Percentiles rank a stretch among this genome's conserved stretches.
Conservation (phyloP, 495 filamentous ascomycete genomes). For the Neurospora sp. region DNA sequence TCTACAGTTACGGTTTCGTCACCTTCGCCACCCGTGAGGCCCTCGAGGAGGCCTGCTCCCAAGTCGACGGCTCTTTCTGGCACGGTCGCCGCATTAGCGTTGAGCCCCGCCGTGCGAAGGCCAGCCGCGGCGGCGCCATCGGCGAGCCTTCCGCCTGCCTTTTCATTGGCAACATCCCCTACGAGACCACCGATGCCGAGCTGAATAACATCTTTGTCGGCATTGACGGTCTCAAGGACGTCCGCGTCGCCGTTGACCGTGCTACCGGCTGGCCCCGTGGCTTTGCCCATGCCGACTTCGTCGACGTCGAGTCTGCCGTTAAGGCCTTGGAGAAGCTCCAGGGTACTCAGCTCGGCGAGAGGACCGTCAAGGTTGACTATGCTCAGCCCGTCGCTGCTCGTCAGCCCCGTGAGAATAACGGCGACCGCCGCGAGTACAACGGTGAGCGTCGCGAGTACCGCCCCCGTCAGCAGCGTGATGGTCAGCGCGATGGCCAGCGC, state of each 20-base stretch:
- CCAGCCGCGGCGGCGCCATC: neutral
- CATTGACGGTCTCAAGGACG: constrained; percentile 62
- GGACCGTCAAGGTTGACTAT: constrained; percentile 59
- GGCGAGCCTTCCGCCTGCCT: constrained; percentile 52
- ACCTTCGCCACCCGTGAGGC: constrained; percentile 48
- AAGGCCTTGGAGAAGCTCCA: constrained; percentile 46
- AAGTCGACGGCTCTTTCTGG: constrained; percentile 58
- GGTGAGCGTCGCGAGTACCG: neutral
- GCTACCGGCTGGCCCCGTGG: constrained; percentile 79
- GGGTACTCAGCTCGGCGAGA: constrained; percentile 52
- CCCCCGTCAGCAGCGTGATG: neutral
- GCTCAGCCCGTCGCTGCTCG: constrained; percentile 11
- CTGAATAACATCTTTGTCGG: constrained; percentile 71
- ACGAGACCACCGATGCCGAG: constrained; percentile 80
- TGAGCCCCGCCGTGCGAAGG: constrained; percentile 38
- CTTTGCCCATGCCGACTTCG: constrained; percentile 85
- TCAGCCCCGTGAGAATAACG: neutral
- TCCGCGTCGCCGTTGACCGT: constrained; percentile 84
- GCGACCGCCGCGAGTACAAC: neutral
- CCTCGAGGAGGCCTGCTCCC: constrained; percentile 51
- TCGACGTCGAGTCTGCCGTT: constrained; percentile 50
- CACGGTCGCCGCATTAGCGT: constrained; percentile 63
- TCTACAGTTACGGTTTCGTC: constrained; percentile 67
- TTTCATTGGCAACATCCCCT: constrained; percentile 84
- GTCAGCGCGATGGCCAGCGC: neutral